Conservation (phyloP, 1,284 basidiomycete species). For the Earliella scabrosa region DNA sequence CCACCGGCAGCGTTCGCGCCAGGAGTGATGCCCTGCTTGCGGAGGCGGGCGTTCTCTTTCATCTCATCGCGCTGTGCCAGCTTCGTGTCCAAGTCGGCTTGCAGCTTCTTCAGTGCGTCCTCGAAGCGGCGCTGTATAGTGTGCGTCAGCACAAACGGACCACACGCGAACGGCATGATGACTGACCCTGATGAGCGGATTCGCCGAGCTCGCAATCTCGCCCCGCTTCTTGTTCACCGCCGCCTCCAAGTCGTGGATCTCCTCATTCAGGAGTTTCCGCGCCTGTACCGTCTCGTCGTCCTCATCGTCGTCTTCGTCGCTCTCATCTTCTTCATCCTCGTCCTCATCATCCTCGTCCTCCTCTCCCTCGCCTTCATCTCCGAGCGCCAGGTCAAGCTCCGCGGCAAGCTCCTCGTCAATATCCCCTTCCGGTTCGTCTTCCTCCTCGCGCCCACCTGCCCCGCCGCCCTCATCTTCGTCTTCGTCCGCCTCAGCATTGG, state of each 20-base stretch:
- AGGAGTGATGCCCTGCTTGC: conserved; percentile 61
- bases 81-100: conserved; percentile 87
- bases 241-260: conserved; percentile 88
- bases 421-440: conserved; percentile 73
- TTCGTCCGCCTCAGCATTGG: conserved; percentile 58
- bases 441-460: conserved; percentile 57
- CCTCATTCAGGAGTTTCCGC: conserved; percentile 83
- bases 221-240: conserved; percentile 86
- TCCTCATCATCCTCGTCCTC: conserved; percentile 74
- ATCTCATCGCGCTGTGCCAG: conserved; percentile 79
- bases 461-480: conserved; percentile 55
- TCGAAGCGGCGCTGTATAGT: conserved; percentile 86
- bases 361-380: conserved; percentile 59
- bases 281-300: conserved; percentile 68
- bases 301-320: conserved; percentile 72
- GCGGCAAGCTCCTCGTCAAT: conserved; percentile 82
- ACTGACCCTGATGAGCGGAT: conserved; percentile 83
- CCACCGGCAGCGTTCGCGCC: conserved; percentile 52
- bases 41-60: conserved; percentile 68
- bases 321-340: conserved; percentile 69
- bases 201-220: conserved; percentile 86
- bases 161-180: not conserved
- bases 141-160: not conserved
- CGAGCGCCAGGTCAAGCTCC: conserved; percentile 73
- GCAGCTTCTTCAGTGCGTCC: conserved; percentile 87